Evolutionary conservation across 805 yeast genomes (phyloP), one percentile per base, ranked within the genome.

Genomic region (Cyberlindnera sargentensis): DNA sequence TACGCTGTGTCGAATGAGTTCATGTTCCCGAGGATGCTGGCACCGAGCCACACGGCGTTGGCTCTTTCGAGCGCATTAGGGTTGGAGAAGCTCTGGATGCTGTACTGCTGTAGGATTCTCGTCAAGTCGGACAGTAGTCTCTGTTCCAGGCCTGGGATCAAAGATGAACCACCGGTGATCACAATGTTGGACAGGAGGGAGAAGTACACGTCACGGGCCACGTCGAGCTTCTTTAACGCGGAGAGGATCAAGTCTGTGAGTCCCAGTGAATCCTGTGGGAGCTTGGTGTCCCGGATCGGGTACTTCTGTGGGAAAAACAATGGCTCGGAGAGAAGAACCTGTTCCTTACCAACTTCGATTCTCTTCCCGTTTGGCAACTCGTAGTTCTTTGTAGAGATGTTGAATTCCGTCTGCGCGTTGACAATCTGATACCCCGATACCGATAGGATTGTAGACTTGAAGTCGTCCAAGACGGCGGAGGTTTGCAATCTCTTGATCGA

Each of bases 1-100:
- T 89, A 84, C 64, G 78, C 70, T 58, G 81, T 88, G 55, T 86
- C 95, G 68, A 85, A 85, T 4, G 88, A 80, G 42, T 90, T 91
- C 62, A 85, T 71, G 26, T 84, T 77, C 6, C 89, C 78, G 42
- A 85, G 68, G 29, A 86, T 83, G 48, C 84, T 75, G 4, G 91
- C 91, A 15, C 95, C 95, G 37, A 84, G 73, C 91, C 93, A 85
- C 4, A 84, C 72, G 31, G 85, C 76, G 56, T 75, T 76, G 44
- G 72, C 69, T 56, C 95, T 72, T 61, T 85, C 95, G 38, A 70
- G 66, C 7, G 78, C 58, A 48, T 73, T 75, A 30, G 90, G 89
- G 9, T 77, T 76, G 5, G 87, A 79, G 53, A 79, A 85, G 31
- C 82, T 50, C 38, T 52, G 57, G 29, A 55, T 49, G 40, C 80